Evolutionary conservation across 2,329 filamentous ascomycete species (phyloP).

Genomic region (Orbilia quercus): DNA sequence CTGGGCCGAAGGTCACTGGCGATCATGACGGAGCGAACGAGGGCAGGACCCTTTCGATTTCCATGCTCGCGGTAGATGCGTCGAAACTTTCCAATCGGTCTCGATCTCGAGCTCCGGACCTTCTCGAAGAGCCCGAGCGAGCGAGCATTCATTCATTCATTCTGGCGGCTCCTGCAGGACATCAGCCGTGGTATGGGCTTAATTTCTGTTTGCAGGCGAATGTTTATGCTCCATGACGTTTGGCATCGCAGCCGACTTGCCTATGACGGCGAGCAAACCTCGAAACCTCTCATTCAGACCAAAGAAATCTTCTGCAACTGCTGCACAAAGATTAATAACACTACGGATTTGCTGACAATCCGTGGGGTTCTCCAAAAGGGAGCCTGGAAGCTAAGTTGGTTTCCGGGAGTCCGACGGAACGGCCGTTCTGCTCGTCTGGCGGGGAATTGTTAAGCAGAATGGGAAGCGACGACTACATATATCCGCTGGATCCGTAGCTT

Average conservation of each 20-base stretch:
- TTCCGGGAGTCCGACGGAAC: constrained; percentile 10
- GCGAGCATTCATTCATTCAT: constrained; percentile 42
- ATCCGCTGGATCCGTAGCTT: constrained; percentile 48
- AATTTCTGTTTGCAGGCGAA: constrained; percentile 53
- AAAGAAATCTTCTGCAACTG: neutral
- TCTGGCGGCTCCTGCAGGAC: constrained; percentile 7
- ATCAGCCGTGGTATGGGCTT: constrained; percentile 40
- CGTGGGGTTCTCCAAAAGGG: constrained; percentile 24
- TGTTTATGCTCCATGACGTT: constrained; percentile 49
- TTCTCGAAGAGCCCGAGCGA: constrained; percentile 19
- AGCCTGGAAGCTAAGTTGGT: constrained; percentile 10
- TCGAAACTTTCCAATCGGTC: constrained; percentile 18
- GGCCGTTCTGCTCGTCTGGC: constrained; percentile 3
- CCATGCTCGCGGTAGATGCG: constrained; percentile 13
- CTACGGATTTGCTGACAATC: constrained; percentile 42
- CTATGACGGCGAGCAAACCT: constrained; percentile 44
- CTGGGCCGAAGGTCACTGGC: constrained; percentile 35
- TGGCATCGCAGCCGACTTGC: constrained; percentile 42
- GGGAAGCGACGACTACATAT: constrained; percentile 37
- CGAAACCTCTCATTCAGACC: constrained; percentile 10
- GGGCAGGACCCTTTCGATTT: constrained; percentile 18
- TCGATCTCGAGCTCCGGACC: too few species aligned
- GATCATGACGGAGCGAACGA: constrained; percentile 21
- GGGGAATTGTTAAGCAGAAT: constrained; percentile 25
- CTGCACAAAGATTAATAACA: constrained; percentile 27